Base-by-base conservation (phyloP, 2,329 filamentous ascomycete species). In the Diaporthe aspalathi region DNA sequence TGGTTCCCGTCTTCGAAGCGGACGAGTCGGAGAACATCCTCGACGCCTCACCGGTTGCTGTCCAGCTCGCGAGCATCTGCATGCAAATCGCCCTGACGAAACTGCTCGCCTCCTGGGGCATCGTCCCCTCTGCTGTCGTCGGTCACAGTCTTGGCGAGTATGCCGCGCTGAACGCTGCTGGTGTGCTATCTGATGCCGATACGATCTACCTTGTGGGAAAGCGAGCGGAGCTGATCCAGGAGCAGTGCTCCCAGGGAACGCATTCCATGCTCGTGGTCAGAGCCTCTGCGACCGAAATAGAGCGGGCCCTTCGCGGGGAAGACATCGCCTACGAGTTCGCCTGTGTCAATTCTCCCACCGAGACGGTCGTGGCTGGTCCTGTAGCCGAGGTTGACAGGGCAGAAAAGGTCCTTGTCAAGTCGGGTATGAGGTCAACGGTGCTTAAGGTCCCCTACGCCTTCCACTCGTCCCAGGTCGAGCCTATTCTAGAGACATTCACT, bases 271-370 rank as follows among this genome's bases (percentile, higher is more conserved):
- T 87, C 63, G 83, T 85, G 24, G 81, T 85, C 17, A 81, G 84
- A 72, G 85, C 82, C 22, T 81, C 83, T 1, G 81, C 84, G 6
- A 84, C 89, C 35, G 83, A 86, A 5, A 87, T 90, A 71, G 84
- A 81, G 53, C 84, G 86, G 22, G 85, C 85, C 60, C 84, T 89
- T n/a, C 80, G 80, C 74, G 84, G 78, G 24, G 76, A 75, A 45
- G 76, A 78, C 1, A 72, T 73, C 76, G 81, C 32, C 5, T 78
- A 85, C 68, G 86, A 87, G 63, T 76, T 88, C 43, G 91, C 93
- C 17, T 96, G 94, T 82, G 87, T 94, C 78, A 97, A 97, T 75
- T 89, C 91, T 0, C 90, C 91, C 0, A 84, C 89, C 63, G 92
- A 94, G 78, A 94, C 90, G 7, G 93, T 96, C 1, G 83, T 96